These are phyloP conservation scores for Ceratocystis papillata DNA, from an alignment of 2,329 filamentous ascomycete genomes.

Conservation along the genomic window DNA sequence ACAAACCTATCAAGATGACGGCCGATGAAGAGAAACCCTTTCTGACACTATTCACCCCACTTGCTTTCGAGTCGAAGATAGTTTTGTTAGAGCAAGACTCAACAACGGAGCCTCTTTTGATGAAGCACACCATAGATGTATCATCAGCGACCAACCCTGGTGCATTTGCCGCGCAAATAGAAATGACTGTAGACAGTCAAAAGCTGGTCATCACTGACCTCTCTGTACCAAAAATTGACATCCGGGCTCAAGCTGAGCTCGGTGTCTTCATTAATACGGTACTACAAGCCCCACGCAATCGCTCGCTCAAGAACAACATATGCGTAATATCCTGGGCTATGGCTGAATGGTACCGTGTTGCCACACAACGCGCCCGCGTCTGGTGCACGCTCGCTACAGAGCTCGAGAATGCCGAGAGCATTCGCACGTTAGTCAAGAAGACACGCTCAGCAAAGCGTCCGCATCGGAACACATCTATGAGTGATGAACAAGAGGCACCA, in stretches of 20 bases:
- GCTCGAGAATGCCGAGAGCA: slow-evolving; percentile 34
- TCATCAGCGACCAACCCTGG: slow-evolving; percentile 34
- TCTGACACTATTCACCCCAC: slow-evolving; percentile 58
- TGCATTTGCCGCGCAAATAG: slow-evolving; percentile 46
- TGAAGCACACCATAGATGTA: slow-evolving; percentile 48
- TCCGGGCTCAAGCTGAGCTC: slow-evolving; percentile 49
- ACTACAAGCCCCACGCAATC: slow-evolving; percentile 27
- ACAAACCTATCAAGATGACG: slow-evolving; percentile 53
- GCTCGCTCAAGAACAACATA: slow-evolving; percentile 46
- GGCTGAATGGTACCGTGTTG: slow-evolving; percentile 55
- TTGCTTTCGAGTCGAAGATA: slow-evolving; percentile 49
- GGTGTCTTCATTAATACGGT: slow-evolving; percentile 27
- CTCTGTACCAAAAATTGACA: slow-evolving; percentile 45
- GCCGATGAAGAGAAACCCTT: slow-evolving; percentile 57
- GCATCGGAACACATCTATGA: slow-evolving; percentile 24
- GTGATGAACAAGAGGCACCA: slow-evolving; percentile 17
- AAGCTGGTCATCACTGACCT: slow-evolving; percentile 43
- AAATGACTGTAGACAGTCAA: slow-evolving; percentile 48
- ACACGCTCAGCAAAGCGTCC: slow-evolving; percentile 29
- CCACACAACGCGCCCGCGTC: slow-evolving; percentile 49
- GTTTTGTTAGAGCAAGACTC: slow-evolving; percentile 31
- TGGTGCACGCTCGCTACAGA: slow-evolving; percentile 47
- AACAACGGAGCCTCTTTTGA: slow-evolving; percentile 34
- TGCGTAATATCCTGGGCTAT: slow-evolving; percentile 55
- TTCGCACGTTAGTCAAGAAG: slow-evolving; percentile 29